phyloP scores from a whole-genome alignment of 306 rosid genomes.

The Rosa lucieae region DNA sequence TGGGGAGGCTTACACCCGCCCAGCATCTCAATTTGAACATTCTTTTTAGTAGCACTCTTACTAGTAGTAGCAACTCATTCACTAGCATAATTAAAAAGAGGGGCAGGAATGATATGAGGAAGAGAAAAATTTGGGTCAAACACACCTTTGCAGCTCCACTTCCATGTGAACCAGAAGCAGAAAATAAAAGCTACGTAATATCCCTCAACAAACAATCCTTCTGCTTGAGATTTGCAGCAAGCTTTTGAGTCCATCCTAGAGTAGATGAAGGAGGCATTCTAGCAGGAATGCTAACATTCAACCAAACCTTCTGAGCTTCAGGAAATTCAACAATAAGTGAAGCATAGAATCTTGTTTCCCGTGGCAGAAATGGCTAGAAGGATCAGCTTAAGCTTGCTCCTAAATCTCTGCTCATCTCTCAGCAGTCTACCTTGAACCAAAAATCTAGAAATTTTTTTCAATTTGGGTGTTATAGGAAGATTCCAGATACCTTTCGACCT shows the following conservation, averaged over 20 bases:
- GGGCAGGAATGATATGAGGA: not conserved
- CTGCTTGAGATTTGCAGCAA: not conserved
- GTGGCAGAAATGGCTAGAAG: not conserved
- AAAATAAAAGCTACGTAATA: not conserved
- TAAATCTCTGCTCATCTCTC: not conserved
- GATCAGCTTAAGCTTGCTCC: not conserved
- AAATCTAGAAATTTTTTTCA: not conserved
- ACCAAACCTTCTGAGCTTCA: not conserved
- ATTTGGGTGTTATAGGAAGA: not conserved
- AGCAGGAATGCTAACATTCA: not conserved
- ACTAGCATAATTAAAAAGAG: not conserved
- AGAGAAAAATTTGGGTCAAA: not conserved
- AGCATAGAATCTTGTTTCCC: not conserved
- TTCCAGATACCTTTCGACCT: not conserved
- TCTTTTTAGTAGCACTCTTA: not conserved
- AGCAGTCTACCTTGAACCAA: not conserved
- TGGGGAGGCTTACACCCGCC: not conserved
- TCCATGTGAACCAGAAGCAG: not conserved
- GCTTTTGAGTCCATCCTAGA: not conserved
- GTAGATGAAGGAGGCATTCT: not conserved
- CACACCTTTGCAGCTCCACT: not conserved
- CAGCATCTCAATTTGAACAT: not conserved
- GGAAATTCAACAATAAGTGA: not conserved
- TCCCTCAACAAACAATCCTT: not conserved
- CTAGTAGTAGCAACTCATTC: not conserved